Evolutionary conservation across 148 eudicot genomes (phyloP), one percentile per base, ranked within the genome.

Genomic region (Heliamphora exappendiculata): DNA sequence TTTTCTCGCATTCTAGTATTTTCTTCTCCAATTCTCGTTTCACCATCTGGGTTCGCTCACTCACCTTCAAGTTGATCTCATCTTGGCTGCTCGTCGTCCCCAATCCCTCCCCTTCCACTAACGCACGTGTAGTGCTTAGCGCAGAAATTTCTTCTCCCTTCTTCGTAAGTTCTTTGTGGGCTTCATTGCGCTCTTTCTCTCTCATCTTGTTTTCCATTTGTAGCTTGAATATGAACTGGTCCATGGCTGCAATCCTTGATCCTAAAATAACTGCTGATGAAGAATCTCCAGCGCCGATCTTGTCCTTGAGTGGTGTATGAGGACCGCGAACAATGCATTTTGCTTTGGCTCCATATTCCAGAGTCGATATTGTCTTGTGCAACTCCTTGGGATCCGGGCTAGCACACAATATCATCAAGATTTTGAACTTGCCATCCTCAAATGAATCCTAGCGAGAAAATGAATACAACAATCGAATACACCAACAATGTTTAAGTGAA

Each of bases 341-440:
- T 45, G 99, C 99, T 78, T 96, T 96, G 4, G 99, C 99, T 13
- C 99, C 99, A 78, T 96, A 96, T 81, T 96, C 99, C 7, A 96
- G 85, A 16, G 99, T 96, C 6, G 91, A 84, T 28, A 96, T 88
- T 9, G 98, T 93, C 74, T 96, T 96, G 79, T 96, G 99, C 84
- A 91, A 80, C 80, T 96, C 99, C 81, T 87, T 96, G 10, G 94
- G 94, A 81, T 93, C 99, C 1, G 99, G 99, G 84, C 93, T 91
- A 42, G 97, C 93, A 72, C 99, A 96, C 70, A 96, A 60, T 70
- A 96, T 90, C 99, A 96, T 96, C 80, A 93, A 81, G 63, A 96
- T 93, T 83, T 96, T 96, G 2, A 98, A 96, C 79, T 91, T 91
- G 57, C 93, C 94, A 75, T 93, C 99, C 86, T 96, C 99, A 58